Evolutionary conservation across 495 filamentous ascomycete species (phyloP).

Genomic region (Haplographium delicatum): DNA sequence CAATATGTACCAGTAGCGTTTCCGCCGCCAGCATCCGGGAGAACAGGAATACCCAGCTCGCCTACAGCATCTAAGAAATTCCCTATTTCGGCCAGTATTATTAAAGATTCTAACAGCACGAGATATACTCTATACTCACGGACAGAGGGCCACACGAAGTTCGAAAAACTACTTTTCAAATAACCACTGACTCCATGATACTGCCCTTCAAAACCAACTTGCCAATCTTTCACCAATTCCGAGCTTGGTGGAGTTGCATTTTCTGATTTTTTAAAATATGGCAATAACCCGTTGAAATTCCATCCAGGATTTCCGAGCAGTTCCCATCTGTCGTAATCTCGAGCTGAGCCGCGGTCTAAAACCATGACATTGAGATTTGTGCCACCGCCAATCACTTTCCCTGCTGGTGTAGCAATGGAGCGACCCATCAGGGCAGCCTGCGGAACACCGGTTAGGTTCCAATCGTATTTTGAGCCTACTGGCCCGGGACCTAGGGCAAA

Average conservation of each 20-base stretch:
- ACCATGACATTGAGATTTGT: slow-evolving; percentile 43
- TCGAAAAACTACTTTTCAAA: slow-evolving; percentile 4
- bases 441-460: slow-evolving; percentile 26
- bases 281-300: slow-evolving; percentile 22
- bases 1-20: slow-evolving; percentile 3
- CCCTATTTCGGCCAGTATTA: neutral
- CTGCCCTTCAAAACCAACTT: neutral
- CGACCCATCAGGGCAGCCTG: slow-evolving; percentile 36
- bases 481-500: neutral
- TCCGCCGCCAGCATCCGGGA: slow-evolving; percentile 1
- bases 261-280: slow-evolving; percentile 26
- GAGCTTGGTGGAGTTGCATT: slow-evolving; percentile 25
- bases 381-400: slow-evolving; percentile 42
- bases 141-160: slow-evolving; percentile 5
- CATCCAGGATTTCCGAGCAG: slow-evolving; percentile 46
- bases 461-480: slow-evolving; percentile 7
- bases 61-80: slow-evolving; percentile 1
- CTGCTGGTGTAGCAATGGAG: slow-evolving; percentile 31
- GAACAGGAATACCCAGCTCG: neutral
- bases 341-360: slow-evolving; percentile 36
- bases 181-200: slow-evolving; percentile 3
- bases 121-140: neutral
- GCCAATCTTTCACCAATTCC: neutral
- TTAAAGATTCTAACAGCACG: neutral
- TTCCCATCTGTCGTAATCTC: slow-evolving; percentile 55